Percentiles rank a stretch among this genome's conserved stretches.
These are phyloP conservation scores for Talaromyces ruber DNA, from an alignment of 495 filamentous ascomycete species.

Conservation along the genomic window DNA sequence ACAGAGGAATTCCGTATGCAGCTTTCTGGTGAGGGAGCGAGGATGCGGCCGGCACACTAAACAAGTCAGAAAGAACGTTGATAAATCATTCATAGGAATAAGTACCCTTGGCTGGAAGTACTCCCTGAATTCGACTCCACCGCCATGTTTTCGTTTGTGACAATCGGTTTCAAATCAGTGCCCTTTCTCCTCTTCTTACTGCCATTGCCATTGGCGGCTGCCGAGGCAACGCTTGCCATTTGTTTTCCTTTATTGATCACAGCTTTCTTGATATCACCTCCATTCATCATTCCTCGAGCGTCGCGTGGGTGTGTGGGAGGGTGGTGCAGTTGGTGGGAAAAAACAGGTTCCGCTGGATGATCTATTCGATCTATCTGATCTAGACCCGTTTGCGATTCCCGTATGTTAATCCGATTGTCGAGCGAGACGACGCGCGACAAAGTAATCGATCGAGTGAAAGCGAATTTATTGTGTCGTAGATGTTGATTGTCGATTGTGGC, in stretches of 20 bases:
- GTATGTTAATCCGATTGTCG: neutral
- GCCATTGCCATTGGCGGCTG: slow-evolving; percentile 55
- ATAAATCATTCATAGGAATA: slow-evolving; percentile 20
- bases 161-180: slow-evolving; percentile 79
- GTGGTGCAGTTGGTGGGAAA: slow-evolving; percentile 18
- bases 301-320: neutral
- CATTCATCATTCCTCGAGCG: slow-evolving; percentile 51
- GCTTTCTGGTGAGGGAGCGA: slow-evolving; percentile 40
- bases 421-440: neutral
- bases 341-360: slow-evolving; percentile 3
- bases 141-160: slow-evolving; percentile 61
- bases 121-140: slow-evolving; percentile 27
- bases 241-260: slow-evolving; percentile 74
- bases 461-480: neutral
- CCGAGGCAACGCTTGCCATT: slow-evolving; percentile 51
- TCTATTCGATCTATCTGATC: neutral
- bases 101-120: slow-evolving; percentile 46
- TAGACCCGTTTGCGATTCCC: slow-evolving; percentile 6
- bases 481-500: neutral
- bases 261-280: slow-evolving; percentile 63
- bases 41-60: slow-evolving; percentile 29
- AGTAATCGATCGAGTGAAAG: neutral
- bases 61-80: slow-evolving; percentile 11
- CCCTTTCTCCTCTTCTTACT: slow-evolving; percentile 82
- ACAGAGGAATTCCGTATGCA: slow-evolving; percentile 39